Conservation (phyloP, 2,329 filamentous ascomycete species). For the Cladosporium cucumerinum region DNA sequence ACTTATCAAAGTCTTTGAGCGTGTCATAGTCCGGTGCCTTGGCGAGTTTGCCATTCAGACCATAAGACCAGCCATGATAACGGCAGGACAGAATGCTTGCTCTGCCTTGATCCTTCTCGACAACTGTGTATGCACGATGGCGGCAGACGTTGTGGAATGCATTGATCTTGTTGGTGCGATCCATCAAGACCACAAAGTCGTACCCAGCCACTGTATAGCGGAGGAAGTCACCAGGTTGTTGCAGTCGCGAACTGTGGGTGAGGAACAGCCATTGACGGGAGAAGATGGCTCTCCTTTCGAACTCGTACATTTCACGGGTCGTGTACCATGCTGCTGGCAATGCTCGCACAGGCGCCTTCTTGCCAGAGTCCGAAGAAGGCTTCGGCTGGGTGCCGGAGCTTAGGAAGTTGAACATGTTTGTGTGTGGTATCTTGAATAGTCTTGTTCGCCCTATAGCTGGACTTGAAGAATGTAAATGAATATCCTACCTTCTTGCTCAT, state of each 20-base stretch:
- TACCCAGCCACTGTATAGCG: conserved; percentile 26
- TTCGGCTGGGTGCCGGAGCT: conserved; percentile 12
- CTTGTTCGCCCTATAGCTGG: background rate
- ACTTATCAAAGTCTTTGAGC: conserved; percentile 54
- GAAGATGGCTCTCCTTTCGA: conserved; percentile 46
- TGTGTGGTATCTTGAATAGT: background rate
- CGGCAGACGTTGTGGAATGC: conserved; percentile 42
- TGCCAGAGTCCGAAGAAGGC: background rate
- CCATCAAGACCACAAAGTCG: conserved; percentile 23
- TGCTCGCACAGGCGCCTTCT: conserved; percentile 35
- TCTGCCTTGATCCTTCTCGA: conserved; percentile 50
- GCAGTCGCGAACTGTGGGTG: conserved; percentile 31
- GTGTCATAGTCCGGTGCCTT: conserved; percentile 59
- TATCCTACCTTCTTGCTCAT: conserved; percentile 1
- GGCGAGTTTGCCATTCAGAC: conserved; percentile 53
- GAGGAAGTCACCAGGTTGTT: conserved; percentile 28
- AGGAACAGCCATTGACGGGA: conserved; percentile 37
- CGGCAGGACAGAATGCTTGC: conserved; percentile 55
- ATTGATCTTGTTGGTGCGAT: conserved; percentile 24
- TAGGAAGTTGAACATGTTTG: conserved; percentile 12
- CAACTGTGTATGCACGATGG: conserved; percentile 58
- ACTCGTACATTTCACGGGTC: conserved; percentile 43
- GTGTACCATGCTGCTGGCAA: conserved; percentile 47
- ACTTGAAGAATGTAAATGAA: background rate
- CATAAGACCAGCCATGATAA: conserved; percentile 63